These are phyloP conservation scores for Rhodamnia rubescens DNA, from an alignment of 345 rosid species.

Conservation along the genomic window DNA sequence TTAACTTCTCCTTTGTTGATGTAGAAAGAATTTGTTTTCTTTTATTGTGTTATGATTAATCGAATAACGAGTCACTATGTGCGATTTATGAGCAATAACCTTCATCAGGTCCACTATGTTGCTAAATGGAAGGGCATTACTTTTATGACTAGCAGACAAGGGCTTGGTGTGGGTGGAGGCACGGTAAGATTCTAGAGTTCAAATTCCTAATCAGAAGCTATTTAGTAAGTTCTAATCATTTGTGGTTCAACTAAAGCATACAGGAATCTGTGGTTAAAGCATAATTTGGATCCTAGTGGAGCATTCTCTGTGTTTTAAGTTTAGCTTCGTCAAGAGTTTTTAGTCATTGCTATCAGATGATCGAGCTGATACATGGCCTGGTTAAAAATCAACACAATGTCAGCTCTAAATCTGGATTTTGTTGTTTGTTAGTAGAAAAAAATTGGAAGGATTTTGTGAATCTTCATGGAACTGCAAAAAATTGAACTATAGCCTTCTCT, in stretches of 20 bases:
- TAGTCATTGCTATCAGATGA: neutral
- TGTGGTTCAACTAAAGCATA: neutral
- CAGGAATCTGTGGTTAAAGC: neutral
- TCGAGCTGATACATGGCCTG: neutral
- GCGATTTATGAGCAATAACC: neutral
- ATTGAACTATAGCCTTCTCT: too few relatives aligned
- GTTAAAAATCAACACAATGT: neutral
- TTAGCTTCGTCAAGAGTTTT: neutral
- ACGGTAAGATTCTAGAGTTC: slow-evolving; percentile 40
- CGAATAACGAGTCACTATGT: neutral
- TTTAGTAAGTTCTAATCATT: neutral
- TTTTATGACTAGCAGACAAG: slow-evolving; percentile 97
- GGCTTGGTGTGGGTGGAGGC: slow-evolving; percentile 95
- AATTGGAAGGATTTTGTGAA: neutral
- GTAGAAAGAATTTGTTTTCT: neutral
- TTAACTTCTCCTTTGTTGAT: neutral
- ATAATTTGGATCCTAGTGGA: neutral
- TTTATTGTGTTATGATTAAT: neutral
- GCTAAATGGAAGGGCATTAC: slow-evolving; percentile 95
- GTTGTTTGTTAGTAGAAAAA: neutral
- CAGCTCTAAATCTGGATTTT: neutral
- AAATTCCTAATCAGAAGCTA: neutral
- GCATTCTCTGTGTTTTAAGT: neutral
- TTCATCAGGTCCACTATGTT: slow-evolving; percentile 78
- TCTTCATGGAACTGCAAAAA: too few relatives aligned